Evolutionary conservation across 1,284 basidiomycete genomes (phyloP).

Genomic region (Pseudozyma flocculosa): DNA sequence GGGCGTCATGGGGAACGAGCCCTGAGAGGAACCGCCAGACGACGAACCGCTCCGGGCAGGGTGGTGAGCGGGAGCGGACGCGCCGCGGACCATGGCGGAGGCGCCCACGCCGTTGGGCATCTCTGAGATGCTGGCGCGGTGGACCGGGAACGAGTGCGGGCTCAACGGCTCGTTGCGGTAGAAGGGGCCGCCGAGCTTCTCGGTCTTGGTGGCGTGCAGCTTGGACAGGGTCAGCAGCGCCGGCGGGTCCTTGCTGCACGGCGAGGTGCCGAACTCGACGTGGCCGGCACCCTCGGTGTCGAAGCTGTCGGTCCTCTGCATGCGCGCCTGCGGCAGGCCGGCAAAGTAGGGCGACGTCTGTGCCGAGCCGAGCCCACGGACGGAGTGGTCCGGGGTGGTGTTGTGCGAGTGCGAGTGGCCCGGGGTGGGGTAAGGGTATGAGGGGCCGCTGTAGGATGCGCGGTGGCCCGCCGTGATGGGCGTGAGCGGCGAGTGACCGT

Average conservation of each 20-base stretch:
- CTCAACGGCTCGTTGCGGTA: conserved; percentile 21
- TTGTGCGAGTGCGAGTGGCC: conserved; percentile 32
- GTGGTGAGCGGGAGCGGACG: conserved; percentile 25
- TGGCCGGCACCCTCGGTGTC: conserved; percentile 7
- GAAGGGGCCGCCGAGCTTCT: conserved; percentile 23
- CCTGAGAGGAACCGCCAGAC: conserved; percentile 23
- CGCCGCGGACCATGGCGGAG: conserved; percentile 25
- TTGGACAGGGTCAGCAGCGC: conserved; percentile 23
- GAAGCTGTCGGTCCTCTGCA: conserved; percentile 23
- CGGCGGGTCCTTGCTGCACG: conserved; percentile 8
- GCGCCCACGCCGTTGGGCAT: conserved; percentile 18
- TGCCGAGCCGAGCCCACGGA: conserved; percentile 14
- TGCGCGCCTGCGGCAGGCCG: conserved; percentile 7
- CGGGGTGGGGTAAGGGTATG: conserved; percentile 16
- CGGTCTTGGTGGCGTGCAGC: conserved; percentile 16
- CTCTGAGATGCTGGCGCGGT: conserved; percentile 18
- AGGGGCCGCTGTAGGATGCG: conserved; percentile 21
- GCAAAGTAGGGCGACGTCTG: conserved; percentile 30
- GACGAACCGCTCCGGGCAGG: conserved; percentile 24
- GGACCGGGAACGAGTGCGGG: conserved; percentile 10
- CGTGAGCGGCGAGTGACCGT: conserved; percentile 19
- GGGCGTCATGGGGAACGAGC: conserved; percentile 38
- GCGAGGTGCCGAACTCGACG: neutral
- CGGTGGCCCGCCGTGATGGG: conserved; percentile 12
- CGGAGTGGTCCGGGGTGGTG: conserved; percentile 35